A percentile compares a stretch with the other conserved stretches of the same genome.
These are phyloP conservation scores for Fraxinus baroniana DNA, from an alignment of 305 asterid genomes.

Conservation along the genomic window DNA sequence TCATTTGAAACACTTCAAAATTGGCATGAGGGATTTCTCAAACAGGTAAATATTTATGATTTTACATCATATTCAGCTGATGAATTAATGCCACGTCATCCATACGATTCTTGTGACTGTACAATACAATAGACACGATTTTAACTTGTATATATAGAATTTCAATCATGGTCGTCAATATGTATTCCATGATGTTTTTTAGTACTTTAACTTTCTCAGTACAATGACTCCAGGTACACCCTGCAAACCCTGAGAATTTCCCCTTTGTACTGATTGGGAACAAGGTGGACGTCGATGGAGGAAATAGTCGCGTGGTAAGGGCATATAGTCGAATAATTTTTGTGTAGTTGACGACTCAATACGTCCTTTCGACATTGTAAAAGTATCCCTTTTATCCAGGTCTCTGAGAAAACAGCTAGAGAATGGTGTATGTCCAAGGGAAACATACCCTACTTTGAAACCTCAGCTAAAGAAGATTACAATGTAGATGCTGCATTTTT, in stretches of 20 bases:
- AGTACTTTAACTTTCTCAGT: background rate
- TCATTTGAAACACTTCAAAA: conserved; percentile 91
- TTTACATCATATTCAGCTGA: background rate
- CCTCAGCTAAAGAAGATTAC: conserved; percentile 77
- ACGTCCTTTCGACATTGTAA: background rate
- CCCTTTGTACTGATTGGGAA: conserved; percentile 82
- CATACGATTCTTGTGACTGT: background rate
- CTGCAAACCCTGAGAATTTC: conserved; percentile 57
- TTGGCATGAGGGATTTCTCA: conserved; percentile 99
- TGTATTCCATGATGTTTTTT: background rate
- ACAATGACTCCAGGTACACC: conserved; percentile 47
- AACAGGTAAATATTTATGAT: conserved; percentile 58
- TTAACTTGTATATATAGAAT: background rate
- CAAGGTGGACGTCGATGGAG: conserved; percentile 66
- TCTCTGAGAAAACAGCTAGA: conserved; percentile 53
- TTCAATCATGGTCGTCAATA: background rate
- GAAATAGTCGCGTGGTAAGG: conserved; percentile 62
- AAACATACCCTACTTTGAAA: conserved; percentile 70
- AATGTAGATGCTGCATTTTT: conserved; percentile 65
- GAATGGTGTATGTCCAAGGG: conserved; percentile 73
- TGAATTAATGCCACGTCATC: background rate
- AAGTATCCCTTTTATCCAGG: conserved; percentile 29
- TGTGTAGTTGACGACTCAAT: background rate
- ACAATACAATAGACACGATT: background rate
- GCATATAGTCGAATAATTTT: background rate